Percentiles rank a stretch among this genome's conserved stretches.
These are phyloP conservation scores for Cryptococcus hybrid DNA, from an alignment of 1,284 basidiomycete species.

Conservation along the genomic window DNA sequence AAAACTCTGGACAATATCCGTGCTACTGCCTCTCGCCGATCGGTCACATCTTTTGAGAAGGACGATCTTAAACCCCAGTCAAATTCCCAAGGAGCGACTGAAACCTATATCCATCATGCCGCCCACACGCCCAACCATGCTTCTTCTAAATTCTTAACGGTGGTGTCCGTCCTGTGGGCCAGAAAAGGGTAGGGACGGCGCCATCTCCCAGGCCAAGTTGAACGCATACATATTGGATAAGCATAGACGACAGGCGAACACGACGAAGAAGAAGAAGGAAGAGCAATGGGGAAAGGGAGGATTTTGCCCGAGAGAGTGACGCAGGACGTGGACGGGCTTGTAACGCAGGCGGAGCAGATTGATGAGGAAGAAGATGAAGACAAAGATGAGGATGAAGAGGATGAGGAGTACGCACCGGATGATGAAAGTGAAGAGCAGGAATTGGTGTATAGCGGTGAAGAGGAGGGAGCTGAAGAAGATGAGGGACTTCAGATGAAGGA, in stretches of 20 bases:
- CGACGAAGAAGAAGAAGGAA: conserved; percentile 22
- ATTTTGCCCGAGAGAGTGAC: conserved; percentile 22
- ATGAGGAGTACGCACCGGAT: conserved; percentile 11
- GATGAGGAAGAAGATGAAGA: conserved; percentile 9
- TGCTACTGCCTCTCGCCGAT: too few relatives aligned
- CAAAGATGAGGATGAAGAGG: conserved; percentile 9
- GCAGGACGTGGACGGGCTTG: conserved; percentile 17
- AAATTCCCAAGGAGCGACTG: conserved; percentile 19
- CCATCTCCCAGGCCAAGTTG: conserved; percentile 16
- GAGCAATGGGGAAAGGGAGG: conserved; percentile 17
- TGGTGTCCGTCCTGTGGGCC: conserved; percentile 26
- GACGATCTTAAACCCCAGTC: conserved; percentile 2
- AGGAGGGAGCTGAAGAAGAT: conserved; percentile 10
- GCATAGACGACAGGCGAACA: conserved; percentile 18
- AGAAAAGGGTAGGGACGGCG: conserved; percentile 29
- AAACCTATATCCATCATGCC: conserved; percentile 33
- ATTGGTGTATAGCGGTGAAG: conserved; percentile 13
- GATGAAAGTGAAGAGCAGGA: conserved; percentile 16
- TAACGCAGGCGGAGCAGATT: background rate
- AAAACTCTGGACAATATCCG: too few relatives aligned
- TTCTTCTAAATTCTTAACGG: conserved; percentile 21
- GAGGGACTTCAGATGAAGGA: conserved; percentile 8
- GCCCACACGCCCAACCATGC: conserved; percentile 29
- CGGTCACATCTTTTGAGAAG: too few relatives aligned
- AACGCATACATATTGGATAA: conserved; percentile 11